These are phyloP conservation scores for Candida manassasensis DNA, from an alignment of 805 yeast species.

Conservation along the genomic window DNA sequence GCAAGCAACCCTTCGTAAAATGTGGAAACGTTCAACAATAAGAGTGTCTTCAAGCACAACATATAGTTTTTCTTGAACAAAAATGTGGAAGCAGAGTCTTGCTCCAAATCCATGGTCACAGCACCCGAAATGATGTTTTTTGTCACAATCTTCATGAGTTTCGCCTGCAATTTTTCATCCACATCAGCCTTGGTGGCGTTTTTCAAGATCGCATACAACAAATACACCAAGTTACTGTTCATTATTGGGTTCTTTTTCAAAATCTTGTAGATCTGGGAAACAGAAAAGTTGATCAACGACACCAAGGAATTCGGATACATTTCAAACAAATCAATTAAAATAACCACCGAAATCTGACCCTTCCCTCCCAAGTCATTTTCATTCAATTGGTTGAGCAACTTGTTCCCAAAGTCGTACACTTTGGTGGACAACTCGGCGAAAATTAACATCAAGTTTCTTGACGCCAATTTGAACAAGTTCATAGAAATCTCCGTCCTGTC, in stretches of 20 bases:
- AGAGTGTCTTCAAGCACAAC: slow-evolving; percentile 26
- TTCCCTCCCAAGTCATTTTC: slow-evolving; percentile 13
- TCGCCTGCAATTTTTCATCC: slow-evolving; percentile 37
- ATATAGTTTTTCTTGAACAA: slow-evolving; percentile 29
- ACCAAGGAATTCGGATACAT: slow-evolving; percentile 31
- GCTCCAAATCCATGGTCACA: slow-evolving; percentile 15
- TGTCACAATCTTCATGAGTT: slow-evolving; percentile 27
- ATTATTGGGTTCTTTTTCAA: slow-evolving; percentile 29
- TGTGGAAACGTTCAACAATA: slow-evolving; percentile 28
- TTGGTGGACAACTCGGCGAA: slow-evolving; percentile 29
- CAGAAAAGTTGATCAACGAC: slow-evolving; percentile 30
- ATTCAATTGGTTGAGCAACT: slow-evolving; percentile 23
- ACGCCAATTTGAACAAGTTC: slow-evolving; percentile 24
- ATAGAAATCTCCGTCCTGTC: slow-evolving; percentile 6
- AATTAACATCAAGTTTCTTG: slow-evolving; percentile 23
- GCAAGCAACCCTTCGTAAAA: slow-evolving; percentile 36
- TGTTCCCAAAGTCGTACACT: slow-evolving; percentile 35
- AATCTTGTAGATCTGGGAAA: slow-evolving; percentile 34
- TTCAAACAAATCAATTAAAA: slow-evolving; percentile 36
- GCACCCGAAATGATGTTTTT: slow-evolving; percentile 22
- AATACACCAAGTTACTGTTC: slow-evolving; percentile 23
- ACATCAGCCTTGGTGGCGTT: slow-evolving; percentile 34
- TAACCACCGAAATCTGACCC: slow-evolving; percentile 22
- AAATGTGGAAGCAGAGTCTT: slow-evolving; percentile 18
- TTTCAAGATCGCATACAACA: slow-evolving; percentile 28